phyloP scores from a whole-genome alignment of 176 grass and related monocot genomes.

The Juncus effusus region DNA sequence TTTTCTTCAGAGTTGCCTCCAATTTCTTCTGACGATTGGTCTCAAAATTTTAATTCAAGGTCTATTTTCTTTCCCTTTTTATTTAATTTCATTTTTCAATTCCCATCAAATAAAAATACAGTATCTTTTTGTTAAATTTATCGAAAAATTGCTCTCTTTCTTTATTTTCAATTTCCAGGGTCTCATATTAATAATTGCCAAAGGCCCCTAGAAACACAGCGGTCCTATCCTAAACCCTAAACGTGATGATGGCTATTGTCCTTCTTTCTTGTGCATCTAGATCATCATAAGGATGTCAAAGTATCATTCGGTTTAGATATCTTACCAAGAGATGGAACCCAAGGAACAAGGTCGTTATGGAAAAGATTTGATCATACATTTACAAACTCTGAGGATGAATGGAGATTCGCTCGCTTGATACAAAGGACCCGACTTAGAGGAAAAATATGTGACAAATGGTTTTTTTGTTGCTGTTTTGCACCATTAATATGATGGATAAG shows the following conservation, averaged over 20 bases:
- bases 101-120: background rate
- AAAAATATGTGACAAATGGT: background rate
- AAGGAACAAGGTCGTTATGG: background rate
- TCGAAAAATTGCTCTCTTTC: background rate
- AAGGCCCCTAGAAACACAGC: too few relatives aligned
- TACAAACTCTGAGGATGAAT: background rate
- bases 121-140: background rate
- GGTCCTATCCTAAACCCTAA: background rate
- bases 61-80: too few relatives aligned
- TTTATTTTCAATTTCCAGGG: too few relatives aligned
- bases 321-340: background rate
- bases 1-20: too few relatives aligned
- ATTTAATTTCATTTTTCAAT: too few relatives aligned
- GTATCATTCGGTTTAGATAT: slow-evolving; percentile 1
- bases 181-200: too few relatives aligned
- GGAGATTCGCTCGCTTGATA: background rate
- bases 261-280: slow-evolving; percentile 3
- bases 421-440: background rate
- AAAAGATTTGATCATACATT: background rate
- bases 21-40: too few relatives aligned
- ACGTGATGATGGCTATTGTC: background rate
- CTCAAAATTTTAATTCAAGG: too few relatives aligned
- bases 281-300: background rate
- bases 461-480: background rate
- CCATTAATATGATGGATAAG: background rate